Percentiles rank a stretch among this genome's conserved stretches.
Conservation (phyloP, 1,284 basidiomycete genomes). For the Hypsizygus ulmarius region DNA sequence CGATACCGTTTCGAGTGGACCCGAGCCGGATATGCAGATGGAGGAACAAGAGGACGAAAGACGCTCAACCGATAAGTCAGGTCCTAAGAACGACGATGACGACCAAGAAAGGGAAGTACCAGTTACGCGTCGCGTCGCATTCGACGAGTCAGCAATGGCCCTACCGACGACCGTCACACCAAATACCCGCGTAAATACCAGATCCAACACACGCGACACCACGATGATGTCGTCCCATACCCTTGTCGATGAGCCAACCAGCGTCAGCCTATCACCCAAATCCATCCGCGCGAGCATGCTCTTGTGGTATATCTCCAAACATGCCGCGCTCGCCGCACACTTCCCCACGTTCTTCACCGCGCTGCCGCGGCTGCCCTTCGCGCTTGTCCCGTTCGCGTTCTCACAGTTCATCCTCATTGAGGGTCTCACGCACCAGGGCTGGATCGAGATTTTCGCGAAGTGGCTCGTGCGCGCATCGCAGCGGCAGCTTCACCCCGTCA, state of each 20-base stretch:
- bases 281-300: slow-evolving; percentile 14
- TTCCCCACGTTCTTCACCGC: slow-evolving; percentile 80
- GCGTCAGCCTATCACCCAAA: slow-evolving; percentile 6
- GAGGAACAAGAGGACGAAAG: neutral
- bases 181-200: neutral
- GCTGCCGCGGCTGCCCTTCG: slow-evolving; percentile 71
- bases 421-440: slow-evolving; percentile 80
- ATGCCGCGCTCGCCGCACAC: slow-evolving; percentile 30
- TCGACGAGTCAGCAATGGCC: slow-evolving; percentile 1
- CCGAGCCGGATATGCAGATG: neutral
- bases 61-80: neutral
- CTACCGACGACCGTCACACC: neutral
- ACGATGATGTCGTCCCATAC: neutral
- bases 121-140: neutral
- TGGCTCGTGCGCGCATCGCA: slow-evolving; percentile 61
- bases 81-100: neutral
- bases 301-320: slow-evolving; percentile 20
- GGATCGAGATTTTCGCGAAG: slow-evolving; percentile 82
- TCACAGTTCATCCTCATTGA: slow-evolving; percentile 95
- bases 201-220: neutral
- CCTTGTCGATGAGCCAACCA: slow-evolving; percentile 1
- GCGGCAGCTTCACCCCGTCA: slow-evolving; percentile 45
- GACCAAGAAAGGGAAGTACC: neutral
- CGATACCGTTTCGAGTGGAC: slow-evolving; percentile 4
- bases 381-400: slow-evolving; percentile 90